A percentile compares a stretch with the other conserved stretches of the same genome.
These are phyloP conservation scores for Fusarium temperatum DNA, from an alignment of 2,329 filamentous ascomycete genomes.

Conservation along the genomic window DNA sequence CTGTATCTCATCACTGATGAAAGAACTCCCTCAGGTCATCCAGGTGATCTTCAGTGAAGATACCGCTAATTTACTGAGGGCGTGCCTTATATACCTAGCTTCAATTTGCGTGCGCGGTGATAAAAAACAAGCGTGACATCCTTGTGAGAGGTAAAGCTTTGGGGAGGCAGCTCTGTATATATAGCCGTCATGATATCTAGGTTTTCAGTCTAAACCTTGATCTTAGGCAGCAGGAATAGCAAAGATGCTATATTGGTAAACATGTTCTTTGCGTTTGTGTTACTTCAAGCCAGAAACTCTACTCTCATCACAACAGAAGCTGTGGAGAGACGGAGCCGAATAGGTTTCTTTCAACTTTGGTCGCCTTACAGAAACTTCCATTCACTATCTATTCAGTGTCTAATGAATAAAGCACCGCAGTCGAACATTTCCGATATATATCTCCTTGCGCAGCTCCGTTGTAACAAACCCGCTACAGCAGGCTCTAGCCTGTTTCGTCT, in stretches of 20 bases:
- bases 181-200: neutral
- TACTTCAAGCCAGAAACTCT: neutral
- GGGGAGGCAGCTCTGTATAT: neutral
- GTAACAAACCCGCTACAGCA: neutral
- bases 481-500: neutral
- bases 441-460: rapidly evolving
- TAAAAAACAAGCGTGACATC: neutral
- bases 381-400: neutral
- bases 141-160: neutral
- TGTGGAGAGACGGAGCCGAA: neutral
- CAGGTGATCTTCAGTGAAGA: neutral
- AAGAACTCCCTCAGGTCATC: neutral
- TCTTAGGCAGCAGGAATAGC: neutral
- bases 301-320: neutral
- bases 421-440: neutral
- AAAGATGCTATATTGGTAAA: neutral
- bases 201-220: neutral
- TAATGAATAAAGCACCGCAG: neutral
- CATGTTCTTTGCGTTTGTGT: neutral
- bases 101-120: neutral
- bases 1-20: slow-evolving; percentile 3
- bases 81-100: neutral
- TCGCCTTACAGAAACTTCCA: neutral
- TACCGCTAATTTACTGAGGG: neutral
- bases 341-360: neutral